A percentile compares a stretch with the other conserved stretches of the same genome.
These are phyloP conservation scores for Phoma herbarum DNA, from an alignment of 2,329 filamentous ascomycete genomes.

Conservation along the genomic window DNA sequence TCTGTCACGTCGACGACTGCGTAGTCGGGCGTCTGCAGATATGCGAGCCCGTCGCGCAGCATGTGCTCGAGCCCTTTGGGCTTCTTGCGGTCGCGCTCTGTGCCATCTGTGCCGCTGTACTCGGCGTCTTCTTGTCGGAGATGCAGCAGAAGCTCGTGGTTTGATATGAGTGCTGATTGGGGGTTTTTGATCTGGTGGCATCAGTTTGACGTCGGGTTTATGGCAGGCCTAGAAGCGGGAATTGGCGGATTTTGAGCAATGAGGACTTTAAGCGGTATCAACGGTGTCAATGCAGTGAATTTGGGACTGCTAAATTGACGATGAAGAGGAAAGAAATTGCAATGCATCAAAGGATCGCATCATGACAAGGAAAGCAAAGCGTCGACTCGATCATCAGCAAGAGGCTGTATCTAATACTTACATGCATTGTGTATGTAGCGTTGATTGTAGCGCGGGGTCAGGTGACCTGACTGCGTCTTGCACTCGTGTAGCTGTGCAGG, in stretches of 20 bases:
- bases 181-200: constrained; percentile 70
- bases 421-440: constrained; percentile 20
- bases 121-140: constrained; percentile 46
- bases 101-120: constrained; percentile 45
- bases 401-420: constrained; percentile 9
- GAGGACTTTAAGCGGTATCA: too few species aligned
- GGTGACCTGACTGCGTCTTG: background rate
- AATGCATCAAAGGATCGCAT: background rate
- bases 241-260: too few species aligned
- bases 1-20: constrained; percentile 27
- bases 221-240: too few species aligned
- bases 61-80: constrained; percentile 67
- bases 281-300: too few species aligned
- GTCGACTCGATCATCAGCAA: background rate
- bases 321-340: too few species aligned
- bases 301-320: too few species aligned
- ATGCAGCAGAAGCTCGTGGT: constrained; percentile 72
- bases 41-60: constrained; percentile 66
- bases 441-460: background rate
- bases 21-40: constrained; percentile 51
- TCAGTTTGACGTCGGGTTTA: background rate
- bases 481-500: background rate
- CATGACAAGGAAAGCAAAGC: background rate
- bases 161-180: constrained; percentile 74
- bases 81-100: constrained; percentile 34